Evolutionary conservation across 805 yeast genomes (phyloP).

Genomic region (Clavispora fructus): DNA sequence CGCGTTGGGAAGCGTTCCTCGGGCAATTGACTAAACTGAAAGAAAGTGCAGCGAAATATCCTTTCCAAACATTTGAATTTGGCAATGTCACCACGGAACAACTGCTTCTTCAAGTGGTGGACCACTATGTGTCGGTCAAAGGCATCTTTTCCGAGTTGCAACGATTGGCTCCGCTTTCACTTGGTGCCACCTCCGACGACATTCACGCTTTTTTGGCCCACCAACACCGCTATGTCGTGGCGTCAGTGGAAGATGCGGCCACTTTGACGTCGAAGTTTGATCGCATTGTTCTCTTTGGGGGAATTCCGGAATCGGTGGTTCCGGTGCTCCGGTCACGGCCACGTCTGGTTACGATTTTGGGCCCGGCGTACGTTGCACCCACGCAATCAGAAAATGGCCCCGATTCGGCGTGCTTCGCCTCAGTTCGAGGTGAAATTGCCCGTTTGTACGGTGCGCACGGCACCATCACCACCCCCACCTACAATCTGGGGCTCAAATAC

Average conservation of each 20-base stretch:
- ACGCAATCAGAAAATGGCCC: neutral
- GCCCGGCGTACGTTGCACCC: neutral
- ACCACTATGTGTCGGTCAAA: conserved; percentile 6
- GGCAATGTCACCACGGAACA: neutral
- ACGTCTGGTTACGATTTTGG: neutral
- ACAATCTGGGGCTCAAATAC: conserved; percentile 6
- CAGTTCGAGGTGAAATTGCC: neutral
- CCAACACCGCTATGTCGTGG: neutral
- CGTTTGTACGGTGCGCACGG: neutral
- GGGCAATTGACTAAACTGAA: conserved; percentile 2
- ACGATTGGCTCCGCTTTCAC: conserved; percentile 1
- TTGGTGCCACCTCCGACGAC: conserved; percentile 1
- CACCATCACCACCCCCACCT: neutral
- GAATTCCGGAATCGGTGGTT: neutral
- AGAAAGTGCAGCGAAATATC: conserved; percentile 4
- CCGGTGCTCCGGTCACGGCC: neutral
- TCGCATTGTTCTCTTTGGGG: conserved; percentile 1
- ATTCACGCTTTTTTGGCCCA: neutral
- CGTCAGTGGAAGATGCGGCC: neutral
- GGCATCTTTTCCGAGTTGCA: conserved; percentile 7
- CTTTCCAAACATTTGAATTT: conserved; percentile 3
- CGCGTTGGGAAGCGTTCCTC: conserved; percentile 14
- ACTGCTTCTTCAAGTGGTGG: conserved; percentile 1
- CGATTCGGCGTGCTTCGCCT: neutral
- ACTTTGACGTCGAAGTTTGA: conserved; percentile 1